Percentiles rank a stretch among this genome's conserved stretches.
These are phyloP conservation scores for Dimocarpus longan DNA, from an alignment of 345 rosid genomes.

Conservation along the genomic window DNA sequence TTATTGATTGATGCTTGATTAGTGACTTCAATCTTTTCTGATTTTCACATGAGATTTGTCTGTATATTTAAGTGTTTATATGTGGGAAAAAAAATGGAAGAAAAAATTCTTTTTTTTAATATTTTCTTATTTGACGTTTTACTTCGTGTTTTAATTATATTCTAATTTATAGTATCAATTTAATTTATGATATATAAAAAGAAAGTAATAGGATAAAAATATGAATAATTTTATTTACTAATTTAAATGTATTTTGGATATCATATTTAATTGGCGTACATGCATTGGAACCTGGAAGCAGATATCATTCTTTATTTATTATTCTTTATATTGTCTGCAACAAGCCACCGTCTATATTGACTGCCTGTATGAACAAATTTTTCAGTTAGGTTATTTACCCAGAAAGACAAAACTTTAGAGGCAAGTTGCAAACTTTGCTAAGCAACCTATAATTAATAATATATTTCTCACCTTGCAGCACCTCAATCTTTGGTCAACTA, in stretches of 20 bases:
- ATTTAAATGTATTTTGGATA: neutral
- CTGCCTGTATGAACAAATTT: neutral
- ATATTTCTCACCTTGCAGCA: neutral
- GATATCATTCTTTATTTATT: neutral
- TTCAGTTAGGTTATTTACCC: neutral
- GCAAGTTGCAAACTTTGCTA: neutral
- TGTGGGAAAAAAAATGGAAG: no score
- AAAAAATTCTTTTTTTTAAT: no score
- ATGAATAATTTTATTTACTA: no score
- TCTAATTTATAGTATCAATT: no score
- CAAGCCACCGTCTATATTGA: neutral
- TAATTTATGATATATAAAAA: no score
- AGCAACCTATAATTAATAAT: neutral
- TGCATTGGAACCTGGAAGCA: neutral
- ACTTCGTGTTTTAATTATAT: no score
- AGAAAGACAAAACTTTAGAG: neutral
- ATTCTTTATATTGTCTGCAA: neutral
- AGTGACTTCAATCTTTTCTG: neutral
- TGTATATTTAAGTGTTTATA: neutral
- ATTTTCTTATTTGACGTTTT: no score
- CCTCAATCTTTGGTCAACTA: neutral
- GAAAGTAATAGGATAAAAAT: no score
- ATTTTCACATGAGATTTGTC: no score
- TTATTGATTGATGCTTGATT: neutral
- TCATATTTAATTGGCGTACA: neutral